These are phyloP conservation scores for Escovopsis sp. DNA, from an alignment of 2,329 filamentous ascomycete species.

Conservation along the genomic window DNA sequence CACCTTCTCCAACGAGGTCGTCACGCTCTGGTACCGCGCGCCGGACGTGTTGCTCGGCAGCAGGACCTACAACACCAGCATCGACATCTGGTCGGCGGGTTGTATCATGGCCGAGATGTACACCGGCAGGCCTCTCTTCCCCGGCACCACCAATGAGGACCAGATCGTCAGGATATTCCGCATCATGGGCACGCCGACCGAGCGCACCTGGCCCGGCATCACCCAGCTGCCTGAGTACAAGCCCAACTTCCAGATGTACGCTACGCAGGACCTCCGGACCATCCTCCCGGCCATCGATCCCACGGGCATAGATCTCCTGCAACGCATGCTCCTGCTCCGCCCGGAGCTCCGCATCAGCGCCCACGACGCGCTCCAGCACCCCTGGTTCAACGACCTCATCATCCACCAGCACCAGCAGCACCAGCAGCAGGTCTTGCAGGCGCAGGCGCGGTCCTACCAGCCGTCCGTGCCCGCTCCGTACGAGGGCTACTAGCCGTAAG, in stretches of 20 bases:
- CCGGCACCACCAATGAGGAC: slow-evolving; percentile 95
- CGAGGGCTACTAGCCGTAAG: slow-evolving; percentile 17
- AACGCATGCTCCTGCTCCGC: slow-evolving; percentile 80
- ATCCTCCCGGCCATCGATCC: slow-evolving; percentile 86
- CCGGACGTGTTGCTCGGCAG: slow-evolving; percentile 90
- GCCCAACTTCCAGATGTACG: slow-evolving; percentile 83
- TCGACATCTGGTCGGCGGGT: slow-evolving; percentile 97
- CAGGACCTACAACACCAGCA: slow-evolving; percentile 97
- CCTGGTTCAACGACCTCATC: slow-evolving; percentile 73
- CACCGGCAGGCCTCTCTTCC: slow-evolving; percentile 86
- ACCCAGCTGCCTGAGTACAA: slow-evolving; percentile 97
- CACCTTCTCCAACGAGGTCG: slow-evolving; percentile 95
- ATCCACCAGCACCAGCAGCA: slow-evolving; percentile 37
- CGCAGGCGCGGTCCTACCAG: slow-evolving; percentile 25
- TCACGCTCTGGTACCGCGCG: slow-evolving; percentile 94
- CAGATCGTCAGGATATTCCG: slow-evolving; percentile 95
- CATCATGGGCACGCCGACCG: slow-evolving; percentile 94
- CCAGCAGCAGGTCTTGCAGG: slow-evolving; percentile 23
- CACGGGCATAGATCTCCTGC: slow-evolving; percentile 71
- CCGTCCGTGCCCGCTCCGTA: slow-evolving; percentile 25
- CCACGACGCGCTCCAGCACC: slow-evolving; percentile 70
- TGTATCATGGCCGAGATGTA: slow-evolving; percentile 99
- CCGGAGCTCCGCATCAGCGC: slow-evolving; percentile 87
- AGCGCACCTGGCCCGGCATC: slow-evolving; percentile 91
- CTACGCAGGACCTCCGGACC: slow-evolving; percentile 73